Percentiles rank a stretch among this genome's conserved stretches.
These are phyloP conservation scores for Crithidia fasciculata DNA, from an alignment of 208 protist species.

Conservation along the genomic window DNA sequence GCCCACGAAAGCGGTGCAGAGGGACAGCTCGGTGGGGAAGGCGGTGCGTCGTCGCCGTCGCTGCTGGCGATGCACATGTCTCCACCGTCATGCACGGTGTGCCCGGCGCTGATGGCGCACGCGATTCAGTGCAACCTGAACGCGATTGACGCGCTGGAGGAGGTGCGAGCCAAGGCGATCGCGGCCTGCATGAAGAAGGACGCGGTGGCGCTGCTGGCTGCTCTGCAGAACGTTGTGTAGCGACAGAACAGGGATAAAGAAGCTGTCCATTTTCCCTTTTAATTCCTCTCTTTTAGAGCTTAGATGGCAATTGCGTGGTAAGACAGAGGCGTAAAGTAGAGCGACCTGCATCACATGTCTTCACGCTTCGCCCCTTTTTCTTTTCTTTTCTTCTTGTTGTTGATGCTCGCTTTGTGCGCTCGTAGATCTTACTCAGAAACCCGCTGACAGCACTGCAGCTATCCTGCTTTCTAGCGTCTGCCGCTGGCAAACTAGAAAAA, in stretches of 20 bases:
- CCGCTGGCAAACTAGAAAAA: too few relatives aligned
- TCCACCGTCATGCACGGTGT: conserved; percentile 32
- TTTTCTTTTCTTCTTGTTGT: too few relatives aligned
- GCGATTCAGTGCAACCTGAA: conserved; percentile 53
- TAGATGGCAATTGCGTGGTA: too few relatives aligned
- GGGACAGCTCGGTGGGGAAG: background rate
- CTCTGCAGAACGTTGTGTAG: conserved; percentile 44
- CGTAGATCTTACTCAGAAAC: too few relatives aligned
- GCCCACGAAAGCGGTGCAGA: background rate
- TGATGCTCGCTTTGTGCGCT: too few relatives aligned
- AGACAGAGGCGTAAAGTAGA: too few relatives aligned
- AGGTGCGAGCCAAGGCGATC: conserved; percentile 40
- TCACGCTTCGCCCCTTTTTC: too few relatives aligned
- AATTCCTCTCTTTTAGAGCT: background rate
- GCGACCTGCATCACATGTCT: too few relatives aligned
- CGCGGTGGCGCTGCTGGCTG: conserved; percentile 42
- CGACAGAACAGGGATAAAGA: background rate
- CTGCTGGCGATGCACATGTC: background rate
- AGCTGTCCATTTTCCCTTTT: background rate
- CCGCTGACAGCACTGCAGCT: too few relatives aligned
- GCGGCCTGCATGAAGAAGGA: conserved; percentile 63
- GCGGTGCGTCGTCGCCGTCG: background rate
- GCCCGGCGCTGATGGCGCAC: conserved; percentile 44
- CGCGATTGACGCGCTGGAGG: conserved; percentile 48
- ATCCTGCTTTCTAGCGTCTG: too few relatives aligned